phyloP scores from a whole-genome alignment of 2,329 filamentous ascomycete genomes.

The Penicillium sp. region DNA sequence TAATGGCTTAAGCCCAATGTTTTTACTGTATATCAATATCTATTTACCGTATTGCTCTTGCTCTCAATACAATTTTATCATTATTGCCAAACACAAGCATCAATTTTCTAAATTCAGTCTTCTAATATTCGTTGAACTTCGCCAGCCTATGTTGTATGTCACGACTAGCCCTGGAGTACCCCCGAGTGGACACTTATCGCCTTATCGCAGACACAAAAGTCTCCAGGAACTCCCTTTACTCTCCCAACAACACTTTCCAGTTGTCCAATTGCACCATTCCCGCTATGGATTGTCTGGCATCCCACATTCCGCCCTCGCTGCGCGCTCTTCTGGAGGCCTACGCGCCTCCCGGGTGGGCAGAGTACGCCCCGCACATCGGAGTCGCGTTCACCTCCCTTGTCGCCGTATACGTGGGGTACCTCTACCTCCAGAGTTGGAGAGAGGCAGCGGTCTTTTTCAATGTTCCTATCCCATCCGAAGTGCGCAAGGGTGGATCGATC shows the following conservation, averaged over 20 bases:
- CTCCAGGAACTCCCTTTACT: constrained; percentile 41
- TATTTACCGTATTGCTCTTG: not conserved
- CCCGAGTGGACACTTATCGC: not conserved
- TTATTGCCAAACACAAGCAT: not conserved
- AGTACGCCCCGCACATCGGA: constrained; percentile 25
- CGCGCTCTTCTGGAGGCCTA: constrained; percentile 21
- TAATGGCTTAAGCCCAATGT: not conserved
- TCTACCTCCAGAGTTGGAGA: constrained; percentile 28
- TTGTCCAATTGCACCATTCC: constrained; percentile 16
- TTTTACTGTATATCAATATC: not conserved
- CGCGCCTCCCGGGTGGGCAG: constrained; percentile 9
- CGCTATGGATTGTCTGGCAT: constrained; percentile 28
- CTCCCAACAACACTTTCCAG: constrained; percentile 3
- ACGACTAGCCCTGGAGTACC: not conserved
- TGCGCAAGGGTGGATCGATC: constrained; percentile 31
- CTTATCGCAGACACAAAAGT: constrained; percentile 17
- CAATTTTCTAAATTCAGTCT: not conserved
- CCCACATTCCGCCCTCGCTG: constrained; percentile 24
- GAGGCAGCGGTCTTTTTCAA: constrained; percentile 40
- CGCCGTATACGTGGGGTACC: constrained; percentile 33
- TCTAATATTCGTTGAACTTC: not conserved
- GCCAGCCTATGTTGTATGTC: not conserved
- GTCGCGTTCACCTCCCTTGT: constrained; percentile 30
- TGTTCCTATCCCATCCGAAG: constrained; percentile 37
- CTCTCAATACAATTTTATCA: not conserved